phyloP scores from a whole-genome alignment of 129 eudicot genomes.

The Mikania micrantha region DNA sequence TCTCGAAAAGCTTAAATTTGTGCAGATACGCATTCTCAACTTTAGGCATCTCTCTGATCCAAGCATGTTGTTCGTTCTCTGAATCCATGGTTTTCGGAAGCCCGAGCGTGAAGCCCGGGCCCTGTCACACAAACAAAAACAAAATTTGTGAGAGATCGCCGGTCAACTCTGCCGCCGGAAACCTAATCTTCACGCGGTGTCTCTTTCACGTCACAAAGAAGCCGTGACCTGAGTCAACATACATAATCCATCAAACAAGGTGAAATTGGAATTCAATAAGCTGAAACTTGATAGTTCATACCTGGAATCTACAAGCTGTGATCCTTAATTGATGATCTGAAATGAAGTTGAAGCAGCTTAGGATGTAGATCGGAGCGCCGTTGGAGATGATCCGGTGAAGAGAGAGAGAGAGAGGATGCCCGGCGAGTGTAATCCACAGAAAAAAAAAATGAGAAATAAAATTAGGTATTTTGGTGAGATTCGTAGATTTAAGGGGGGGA shows the following conservation, averaged over 20 bases:
- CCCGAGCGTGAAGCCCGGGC: slow-evolving; percentile 53
- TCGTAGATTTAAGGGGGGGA: slow-evolving; percentile 4
- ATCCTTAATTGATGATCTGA: neutral
- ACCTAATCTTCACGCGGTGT: slow-evolving; percentile 15
- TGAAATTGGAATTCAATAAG: neutral
- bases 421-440: slow-evolving; percentile 35
- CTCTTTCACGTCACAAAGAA: neutral
- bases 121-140: neutral
- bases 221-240: neutral
- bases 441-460: neutral
- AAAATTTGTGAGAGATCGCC: slow-evolving; percentile 12
- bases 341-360: neutral
- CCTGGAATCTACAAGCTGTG: slow-evolving; percentile 12
- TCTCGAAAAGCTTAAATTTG: slow-evolving; percentile 81
- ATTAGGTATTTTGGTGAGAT: slow-evolving; percentile 20
- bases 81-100: slow-evolving; percentile 29
- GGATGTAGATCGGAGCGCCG: slow-evolving; percentile 18
- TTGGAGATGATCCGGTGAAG: slow-evolving; percentile 16
- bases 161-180: slow-evolving; percentile 32
- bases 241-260: neutral
- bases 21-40: slow-evolving; percentile 36
- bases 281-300: neutral
- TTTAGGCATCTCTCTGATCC: slow-evolving; percentile 27
- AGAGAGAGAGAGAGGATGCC: slow-evolving; percentile 18
- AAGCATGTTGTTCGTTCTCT: slow-evolving; percentile 20